These are phyloP conservation scores for Scheffersomyces quercinus DNA, from an alignment of 1,139 yeast genomes.

Conservation along the genomic window DNA sequence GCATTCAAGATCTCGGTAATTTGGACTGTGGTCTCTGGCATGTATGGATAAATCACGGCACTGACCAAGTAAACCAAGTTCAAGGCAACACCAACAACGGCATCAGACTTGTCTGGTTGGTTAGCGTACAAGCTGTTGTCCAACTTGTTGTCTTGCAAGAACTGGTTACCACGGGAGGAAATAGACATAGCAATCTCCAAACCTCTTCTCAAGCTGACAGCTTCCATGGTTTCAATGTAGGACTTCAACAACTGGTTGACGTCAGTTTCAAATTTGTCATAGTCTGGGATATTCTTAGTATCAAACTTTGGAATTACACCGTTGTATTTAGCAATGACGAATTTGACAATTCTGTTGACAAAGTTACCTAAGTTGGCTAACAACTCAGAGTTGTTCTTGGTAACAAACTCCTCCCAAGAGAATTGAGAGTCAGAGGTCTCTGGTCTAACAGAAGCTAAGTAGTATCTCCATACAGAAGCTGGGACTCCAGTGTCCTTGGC, in stretches of 20 bases:
- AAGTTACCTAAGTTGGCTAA: conserved; percentile 96
- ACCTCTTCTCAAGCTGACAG: conserved; percentile 81
- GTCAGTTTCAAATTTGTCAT: conserved; percentile 53
- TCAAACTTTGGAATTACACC: conserved; percentile 79
- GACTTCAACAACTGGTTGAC: conserved; percentile 58
- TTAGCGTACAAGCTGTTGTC: conserved; percentile 83
- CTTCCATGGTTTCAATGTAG: conserved; percentile 76
- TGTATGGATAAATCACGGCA: conserved; percentile 79
- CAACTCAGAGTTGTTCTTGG: conserved; percentile 89
- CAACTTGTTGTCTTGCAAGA: conserved; percentile 92
- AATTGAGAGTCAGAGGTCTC: conserved; percentile 95
- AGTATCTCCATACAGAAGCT: conserved; percentile 97
- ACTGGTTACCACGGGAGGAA: conserved; percentile 90
- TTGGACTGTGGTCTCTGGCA: conserved; percentile 78
- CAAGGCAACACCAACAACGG: conserved; percentile 89
- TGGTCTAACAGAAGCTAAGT: conserved; percentile 88
- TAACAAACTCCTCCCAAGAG: conserved; percentile 94
- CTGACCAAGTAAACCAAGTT: conserved; percentile 83
- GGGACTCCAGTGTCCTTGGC: conserved; percentile 92
- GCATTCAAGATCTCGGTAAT: conserved; percentile 81
- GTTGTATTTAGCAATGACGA: conserved; percentile 85
- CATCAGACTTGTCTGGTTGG: conserved; percentile 80
- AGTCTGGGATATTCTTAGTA: conserved; percentile 47
- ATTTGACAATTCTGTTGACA: conserved; percentile 90
- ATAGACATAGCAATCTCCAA: conserved; percentile 88